These are phyloP conservation scores for Pestalotiopsis sp. DNA, from an alignment of 2,329 filamentous ascomycete genomes.

Conservation along the genomic window DNA sequence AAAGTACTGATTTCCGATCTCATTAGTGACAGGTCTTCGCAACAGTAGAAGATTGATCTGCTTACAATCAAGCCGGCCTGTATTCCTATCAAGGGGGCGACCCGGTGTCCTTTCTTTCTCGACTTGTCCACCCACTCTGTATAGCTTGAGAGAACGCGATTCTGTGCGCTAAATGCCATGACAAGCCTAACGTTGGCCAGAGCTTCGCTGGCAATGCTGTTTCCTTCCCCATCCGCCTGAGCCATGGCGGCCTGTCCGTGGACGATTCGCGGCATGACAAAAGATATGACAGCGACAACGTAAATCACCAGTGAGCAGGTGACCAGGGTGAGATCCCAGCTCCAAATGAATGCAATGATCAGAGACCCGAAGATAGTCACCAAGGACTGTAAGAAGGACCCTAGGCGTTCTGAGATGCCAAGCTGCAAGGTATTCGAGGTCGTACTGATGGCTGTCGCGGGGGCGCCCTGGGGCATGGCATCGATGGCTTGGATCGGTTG, in stretches of 20 bases:
- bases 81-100: slow-evolving; percentile 48
- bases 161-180: slow-evolving; percentile 60
- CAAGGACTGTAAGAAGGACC: slow-evolving; percentile 54
- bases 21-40: neutral
- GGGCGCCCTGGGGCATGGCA: slow-evolving; percentile 58
- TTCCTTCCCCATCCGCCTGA: slow-evolving; percentile 19
- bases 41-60: neutral
- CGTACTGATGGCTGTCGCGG: slow-evolving; percentile 61
- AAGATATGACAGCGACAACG: slow-evolving; percentile 47
- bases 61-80: slow-evolving; percentile 49
- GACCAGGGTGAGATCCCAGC: slow-evolving; percentile 60
- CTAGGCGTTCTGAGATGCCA: slow-evolving; percentile 63
- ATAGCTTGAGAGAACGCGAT: slow-evolving; percentile 51
- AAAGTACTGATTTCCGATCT: neutral
- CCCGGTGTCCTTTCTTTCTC: slow-evolving; percentile 44
- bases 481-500: slow-evolving; percentile 68
- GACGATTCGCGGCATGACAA: slow-evolving; percentile 53
- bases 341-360: slow-evolving; percentile 55
- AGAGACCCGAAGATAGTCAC: slow-evolving; percentile 53
- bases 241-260: slow-evolving; percentile 46
- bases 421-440: slow-evolving; percentile 62
- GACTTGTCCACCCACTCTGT: slow-evolving; percentile 54
- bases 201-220: slow-evolving; percentile 60
- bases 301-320: slow-evolving; percentile 56
- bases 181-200: slow-evolving; percentile 60